Percentiles rank a stretch among this genome's conserved stretches.
Conservation (phyloP, 352 stramenopile genomes). For the Phytopythium oedochilum region DNA sequence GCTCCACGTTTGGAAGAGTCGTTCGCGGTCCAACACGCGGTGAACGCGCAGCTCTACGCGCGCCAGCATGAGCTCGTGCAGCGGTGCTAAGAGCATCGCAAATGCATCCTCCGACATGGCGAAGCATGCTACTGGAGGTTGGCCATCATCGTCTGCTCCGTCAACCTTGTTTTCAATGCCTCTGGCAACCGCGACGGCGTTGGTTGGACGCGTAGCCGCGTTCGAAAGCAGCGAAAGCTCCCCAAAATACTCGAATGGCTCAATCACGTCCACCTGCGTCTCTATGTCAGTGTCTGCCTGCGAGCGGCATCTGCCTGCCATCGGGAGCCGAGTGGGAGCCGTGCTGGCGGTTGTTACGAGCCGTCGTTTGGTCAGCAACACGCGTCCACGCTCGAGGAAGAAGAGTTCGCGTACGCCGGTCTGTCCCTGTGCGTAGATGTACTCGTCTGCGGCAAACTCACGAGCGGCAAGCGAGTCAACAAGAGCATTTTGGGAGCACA, state of each 20-base stretch:
- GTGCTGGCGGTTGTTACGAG: slow-evolving; percentile 7
- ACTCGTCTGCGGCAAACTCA: slow-evolving; percentile 47
- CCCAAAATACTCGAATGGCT: slow-evolving; percentile 66
- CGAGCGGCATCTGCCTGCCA: neutral
- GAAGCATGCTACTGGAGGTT: slow-evolving; percentile 45
- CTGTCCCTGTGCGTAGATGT: slow-evolving; percentile 64
- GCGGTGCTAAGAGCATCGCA: slow-evolving; percentile 28
- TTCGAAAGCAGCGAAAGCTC: slow-evolving; percentile 45
- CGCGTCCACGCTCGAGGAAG: slow-evolving; percentile 70
- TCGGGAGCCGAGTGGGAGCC: slow-evolving; percentile 7
- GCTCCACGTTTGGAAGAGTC: slow-evolving; percentile 54
- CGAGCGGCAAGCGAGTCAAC: slow-evolving; percentile 25
- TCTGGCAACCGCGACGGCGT: slow-evolving; percentile 36
- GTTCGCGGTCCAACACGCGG: slow-evolving; percentile 52
- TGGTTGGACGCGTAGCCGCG: slow-evolving; percentile 20
- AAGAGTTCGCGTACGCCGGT: slow-evolving; percentile 38
- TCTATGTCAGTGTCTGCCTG: slow-evolving; percentile 43
- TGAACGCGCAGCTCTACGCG: slow-evolving; percentile 48
- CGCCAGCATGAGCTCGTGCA: slow-evolving; percentile 59
- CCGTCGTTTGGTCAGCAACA: slow-evolving; percentile 59
- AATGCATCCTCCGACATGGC: slow-evolving; percentile 36
- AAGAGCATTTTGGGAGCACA: slow-evolving; percentile 40
- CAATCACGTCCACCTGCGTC: slow-evolving; percentile 37
- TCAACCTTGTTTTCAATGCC: too few species aligned
- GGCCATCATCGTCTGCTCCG: neutral